Evolutionary conservation across 2,329 filamentous ascomycete species (phyloP).

Genomic region (Sporothrix globosa): DNA sequence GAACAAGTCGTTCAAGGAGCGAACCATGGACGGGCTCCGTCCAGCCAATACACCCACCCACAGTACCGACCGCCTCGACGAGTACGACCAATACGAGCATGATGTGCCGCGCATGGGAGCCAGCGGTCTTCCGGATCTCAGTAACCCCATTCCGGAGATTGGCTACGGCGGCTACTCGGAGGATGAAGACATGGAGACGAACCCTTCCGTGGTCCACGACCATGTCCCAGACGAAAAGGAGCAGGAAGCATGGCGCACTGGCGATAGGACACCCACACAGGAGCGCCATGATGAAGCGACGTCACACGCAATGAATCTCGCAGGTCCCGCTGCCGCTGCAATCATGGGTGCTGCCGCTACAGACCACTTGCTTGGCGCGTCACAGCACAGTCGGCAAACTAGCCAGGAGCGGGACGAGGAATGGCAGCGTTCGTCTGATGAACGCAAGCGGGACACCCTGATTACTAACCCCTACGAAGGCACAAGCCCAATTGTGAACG

Average conservation of each 20-base stretch:
- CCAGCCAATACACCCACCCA: conserved; percentile 61
- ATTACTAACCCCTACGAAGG: conserved; percentile 70
- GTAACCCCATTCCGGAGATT: conserved; percentile 76
- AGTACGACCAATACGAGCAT: conserved; percentile 53
- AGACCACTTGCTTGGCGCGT: conserved; percentile 27
- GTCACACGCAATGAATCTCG: conserved; percentile 56
- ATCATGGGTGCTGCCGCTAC: conserved; percentile 59
- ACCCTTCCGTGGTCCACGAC: conserved; percentile 80
- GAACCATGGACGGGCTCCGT: conserved; percentile 58
- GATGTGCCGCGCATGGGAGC: conserved; percentile 60
- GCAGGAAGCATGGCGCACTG: conserved; percentile 40
- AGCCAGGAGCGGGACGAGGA: conserved; percentile 66
- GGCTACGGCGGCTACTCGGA: conserved; percentile 64
- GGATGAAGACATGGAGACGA: conserved; percentile 71
- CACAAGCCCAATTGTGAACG: conserved; percentile 62
- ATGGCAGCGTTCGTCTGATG: conserved; percentile 64
- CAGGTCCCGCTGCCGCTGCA: conserved; percentile 50
- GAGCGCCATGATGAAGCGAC: conserved; percentile 42
- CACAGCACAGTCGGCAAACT: conserved; percentile 57
- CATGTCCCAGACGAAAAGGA: conserved; percentile 56
- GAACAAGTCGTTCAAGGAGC: conserved; percentile 69
- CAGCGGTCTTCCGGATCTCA: conserved; percentile 68
- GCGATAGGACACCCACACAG: conserved; percentile 44
- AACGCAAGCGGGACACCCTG: conserved; percentile 67
- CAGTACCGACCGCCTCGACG: conserved; percentile 61